A percentile compares a stretch with the other conserved stretches of the same genome.
Evolutionary conservation across 208 protist genomes (phyloP).

Genomic region (Angomonas ambiguus): DNA sequence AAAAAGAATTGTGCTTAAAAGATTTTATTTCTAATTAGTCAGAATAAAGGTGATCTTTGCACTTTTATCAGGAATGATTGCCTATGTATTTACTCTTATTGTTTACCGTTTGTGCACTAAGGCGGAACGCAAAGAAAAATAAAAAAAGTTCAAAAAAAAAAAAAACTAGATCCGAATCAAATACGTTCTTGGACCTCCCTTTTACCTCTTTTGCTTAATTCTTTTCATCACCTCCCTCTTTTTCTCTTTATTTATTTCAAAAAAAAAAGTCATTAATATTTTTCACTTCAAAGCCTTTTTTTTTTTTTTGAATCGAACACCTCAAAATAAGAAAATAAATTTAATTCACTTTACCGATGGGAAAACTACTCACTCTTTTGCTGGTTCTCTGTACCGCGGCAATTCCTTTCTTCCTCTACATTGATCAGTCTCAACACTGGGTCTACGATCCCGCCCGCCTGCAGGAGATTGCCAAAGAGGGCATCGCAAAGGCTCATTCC

Average conservation of each 20-base stretch:
- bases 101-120: too few relatives aligned
- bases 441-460: constrained; percentile 71
- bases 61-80: too few relatives aligned
- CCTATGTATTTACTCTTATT: too few relatives aligned
- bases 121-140: constrained; percentile 1
- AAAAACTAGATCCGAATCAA: not conserved
- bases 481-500: constrained; percentile 55
- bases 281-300: constrained; percentile 8
- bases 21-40: not conserved
- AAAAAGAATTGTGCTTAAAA: constrained; percentile 2
- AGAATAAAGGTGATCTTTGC: too few relatives aligned
- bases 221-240: constrained; percentile 2
- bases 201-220: not conserved
- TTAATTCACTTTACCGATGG: not conserved
- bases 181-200: too few relatives aligned
- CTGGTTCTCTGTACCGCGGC: constrained; percentile 19
- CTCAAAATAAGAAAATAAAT: not conserved
- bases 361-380: constrained; percentile 12
- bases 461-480: constrained; percentile 58
- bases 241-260: not conserved
- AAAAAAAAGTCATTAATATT: constrained; percentile 19
- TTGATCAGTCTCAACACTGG: constrained; percentile 64
- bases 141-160: not conserved
- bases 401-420: constrained; percentile 38
- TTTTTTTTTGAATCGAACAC: constrained; percentile 8